Conservation (phyloP, 441 rosid genomes). For the Erysimum pusillum region DNA sequence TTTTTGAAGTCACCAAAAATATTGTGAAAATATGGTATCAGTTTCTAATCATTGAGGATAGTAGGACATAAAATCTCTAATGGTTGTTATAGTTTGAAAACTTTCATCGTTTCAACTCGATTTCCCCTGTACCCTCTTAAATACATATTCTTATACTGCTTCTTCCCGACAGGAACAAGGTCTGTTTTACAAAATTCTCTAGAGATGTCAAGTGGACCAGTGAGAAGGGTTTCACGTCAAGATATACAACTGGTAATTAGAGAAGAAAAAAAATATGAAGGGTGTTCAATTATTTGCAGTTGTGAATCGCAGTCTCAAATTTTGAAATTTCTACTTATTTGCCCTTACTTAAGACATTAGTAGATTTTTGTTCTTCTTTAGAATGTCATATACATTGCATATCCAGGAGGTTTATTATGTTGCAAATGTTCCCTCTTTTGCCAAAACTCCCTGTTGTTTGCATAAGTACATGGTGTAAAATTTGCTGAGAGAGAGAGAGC, state of each 20-base stretch:
- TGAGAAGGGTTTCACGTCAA: slow-evolving; percentile 84
- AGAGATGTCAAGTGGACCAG: slow-evolving; percentile 78
- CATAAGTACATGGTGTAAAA: too few species aligned
- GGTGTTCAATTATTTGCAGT: background rate
- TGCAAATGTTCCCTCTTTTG: background rate
- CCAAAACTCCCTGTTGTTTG: background rate
- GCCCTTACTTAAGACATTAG: background rate
- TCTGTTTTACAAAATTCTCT: slow-evolving; percentile 16
- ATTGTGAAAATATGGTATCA: slow-evolving; percentile 15
- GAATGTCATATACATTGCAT: slow-evolving; percentile 5
- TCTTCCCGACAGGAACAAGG: slow-evolving; percentile 28
- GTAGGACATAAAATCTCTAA: background rate
- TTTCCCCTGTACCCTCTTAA: too few species aligned
- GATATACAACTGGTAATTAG: slow-evolving; percentile 81
- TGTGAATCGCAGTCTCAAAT: background rate
- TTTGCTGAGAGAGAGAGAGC: background rate
- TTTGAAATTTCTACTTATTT: background rate
- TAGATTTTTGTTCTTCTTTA: background rate
- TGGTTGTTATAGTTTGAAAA: background rate
- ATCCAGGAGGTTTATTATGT: slow-evolving; percentile 17
- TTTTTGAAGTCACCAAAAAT: background rate
- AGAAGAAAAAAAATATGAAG: background rate
- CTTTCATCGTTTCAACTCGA: too few species aligned
- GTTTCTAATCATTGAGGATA: slow-evolving; percentile 7
- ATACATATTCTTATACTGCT: slow-evolving; percentile 11